Conservation (phyloP, 164 flowering plant species). For the Amborella trichopoda region DNA sequence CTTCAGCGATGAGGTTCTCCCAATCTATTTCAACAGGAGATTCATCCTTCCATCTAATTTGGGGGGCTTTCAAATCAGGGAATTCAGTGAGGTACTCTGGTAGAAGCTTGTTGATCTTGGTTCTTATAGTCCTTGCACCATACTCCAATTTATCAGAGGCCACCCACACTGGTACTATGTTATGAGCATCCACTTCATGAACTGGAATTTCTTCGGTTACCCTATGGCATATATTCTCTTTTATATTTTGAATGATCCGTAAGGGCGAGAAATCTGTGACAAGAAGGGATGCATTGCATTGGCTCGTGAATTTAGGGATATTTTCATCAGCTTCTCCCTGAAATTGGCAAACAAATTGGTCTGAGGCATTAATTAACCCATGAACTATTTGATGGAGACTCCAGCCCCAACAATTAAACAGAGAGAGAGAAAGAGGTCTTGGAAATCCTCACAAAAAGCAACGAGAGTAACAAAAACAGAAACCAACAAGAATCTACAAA, state of each 20-base stretch:
- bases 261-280: constrained; percentile 88
- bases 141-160: constrained; percentile 92
- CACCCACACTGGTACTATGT: constrained; percentile 82
- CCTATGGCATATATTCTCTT: constrained; percentile 56
- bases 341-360: not conserved
- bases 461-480: too few relatives aligned
- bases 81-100: constrained; percentile 72
- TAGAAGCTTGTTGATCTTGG: constrained; percentile 70
- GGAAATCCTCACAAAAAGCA: too few relatives aligned
- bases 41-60: constrained; percentile 30
- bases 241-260: constrained; percentile 49
- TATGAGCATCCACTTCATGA: constrained; percentile 96
- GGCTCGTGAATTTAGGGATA: constrained; percentile 56
- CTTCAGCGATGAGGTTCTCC: constrained; percentile 53
- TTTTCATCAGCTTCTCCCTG: constrained; percentile 84
- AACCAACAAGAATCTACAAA: too few relatives aligned
- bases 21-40: constrained; percentile 32
- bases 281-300: constrained; percentile 70
- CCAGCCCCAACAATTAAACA: too few relatives aligned
- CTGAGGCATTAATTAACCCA: too few relatives aligned
- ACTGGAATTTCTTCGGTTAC: constrained; percentile 44
- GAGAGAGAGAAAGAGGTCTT: too few relatives aligned
- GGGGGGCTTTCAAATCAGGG: constrained; percentile 33
- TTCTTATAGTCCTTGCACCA: constrained; percentile 68
- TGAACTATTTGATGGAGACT: too few relatives aligned